Percentiles rank a stretch among this genome's conserved stretches.
Evolutionary conservation across 164 flowering plant genomes (phyloP).

Genomic region (Protea cynaroides): DNA sequence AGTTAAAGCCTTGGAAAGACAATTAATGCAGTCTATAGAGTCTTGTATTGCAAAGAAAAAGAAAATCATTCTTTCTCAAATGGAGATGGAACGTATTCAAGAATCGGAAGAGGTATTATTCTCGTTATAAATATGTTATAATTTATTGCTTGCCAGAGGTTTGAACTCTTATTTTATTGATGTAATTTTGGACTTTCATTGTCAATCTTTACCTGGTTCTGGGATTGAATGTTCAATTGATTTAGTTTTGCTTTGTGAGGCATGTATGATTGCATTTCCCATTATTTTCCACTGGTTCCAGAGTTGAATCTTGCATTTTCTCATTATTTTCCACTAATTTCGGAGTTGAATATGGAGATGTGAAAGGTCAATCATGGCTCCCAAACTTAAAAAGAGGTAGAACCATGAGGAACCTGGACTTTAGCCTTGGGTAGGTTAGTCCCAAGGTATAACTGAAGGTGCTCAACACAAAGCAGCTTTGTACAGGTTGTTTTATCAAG

Average conservation of each 20-base stretch:
- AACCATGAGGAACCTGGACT: too few relatives aligned
- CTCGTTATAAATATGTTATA: not conserved
- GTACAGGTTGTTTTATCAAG: too few relatives aligned
- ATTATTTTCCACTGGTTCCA: not conserved
- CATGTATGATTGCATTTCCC: not conserved
- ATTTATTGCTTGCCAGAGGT: conserved; percentile 1
- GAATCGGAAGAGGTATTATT: conserved; percentile 82
- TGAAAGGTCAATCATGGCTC: too few relatives aligned
- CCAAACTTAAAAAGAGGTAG: too few relatives aligned
- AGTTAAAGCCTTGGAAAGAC: conserved; percentile 85
- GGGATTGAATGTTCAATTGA: not conserved
- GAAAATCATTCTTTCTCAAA: conserved; percentile 76
- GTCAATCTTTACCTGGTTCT: not conserved
- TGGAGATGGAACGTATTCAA: conserved; percentile 83
- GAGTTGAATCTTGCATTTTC: too few relatives aligned
- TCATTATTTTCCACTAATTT: too few relatives aligned
- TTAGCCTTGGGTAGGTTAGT: too few relatives aligned
- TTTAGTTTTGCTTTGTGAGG: not conserved
- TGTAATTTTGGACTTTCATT: not conserved
- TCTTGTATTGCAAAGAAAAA: conserved; percentile 85
- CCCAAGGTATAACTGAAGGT: too few relatives aligned
- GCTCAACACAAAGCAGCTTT: too few relatives aligned
- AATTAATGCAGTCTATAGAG: conserved; percentile 92
- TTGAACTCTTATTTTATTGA: not conserved
- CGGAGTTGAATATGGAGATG: too few relatives aligned